These are phyloP conservation scores for Phoenix roebelenii DNA, from an alignment of 176 grass and related monocot species.

Conservation along the genomic window DNA sequence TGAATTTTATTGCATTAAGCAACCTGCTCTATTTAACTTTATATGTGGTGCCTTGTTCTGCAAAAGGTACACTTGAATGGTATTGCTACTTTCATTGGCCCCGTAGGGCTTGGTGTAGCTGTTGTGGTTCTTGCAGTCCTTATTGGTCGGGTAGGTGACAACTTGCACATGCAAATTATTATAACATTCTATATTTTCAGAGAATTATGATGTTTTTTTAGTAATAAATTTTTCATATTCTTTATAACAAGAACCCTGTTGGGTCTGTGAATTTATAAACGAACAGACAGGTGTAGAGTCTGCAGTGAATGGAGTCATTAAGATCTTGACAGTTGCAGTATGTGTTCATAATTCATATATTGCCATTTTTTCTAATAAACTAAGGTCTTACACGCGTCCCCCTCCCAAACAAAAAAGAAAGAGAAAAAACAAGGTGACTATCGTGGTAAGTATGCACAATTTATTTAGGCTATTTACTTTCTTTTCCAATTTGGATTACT, in stretches of 20 bases:
- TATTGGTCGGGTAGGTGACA: slow-evolving; percentile 48
- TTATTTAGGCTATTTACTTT: too few relatives aligned
- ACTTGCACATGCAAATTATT: background rate
- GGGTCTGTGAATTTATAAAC: too few relatives aligned
- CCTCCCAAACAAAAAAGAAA: too few relatives aligned
- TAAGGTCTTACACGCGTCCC: too few relatives aligned
- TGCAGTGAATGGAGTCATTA: too few relatives aligned
- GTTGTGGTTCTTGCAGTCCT: slow-evolving; percentile 57
- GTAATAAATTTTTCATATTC: slow-evolving; percentile 35
- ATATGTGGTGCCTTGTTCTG: slow-evolving; percentile 16
- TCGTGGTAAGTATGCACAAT: too few relatives aligned
- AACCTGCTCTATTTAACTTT: slow-evolving; percentile 9
- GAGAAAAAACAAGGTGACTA: too few relatives aligned
- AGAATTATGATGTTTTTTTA: too few relatives aligned
- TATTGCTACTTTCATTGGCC: slow-evolving; percentile 83
- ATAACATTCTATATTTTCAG: background rate
- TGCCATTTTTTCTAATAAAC: too few relatives aligned
- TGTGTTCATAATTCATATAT: background rate
- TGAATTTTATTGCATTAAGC: slow-evolving; percentile 4
- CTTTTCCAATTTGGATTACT: too few relatives aligned
- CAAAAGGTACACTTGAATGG: slow-evolving; percentile 80
- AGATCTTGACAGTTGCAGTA: too few relatives aligned
- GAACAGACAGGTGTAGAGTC: too few relatives aligned
- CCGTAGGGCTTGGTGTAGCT: slow-evolving; percentile 67
- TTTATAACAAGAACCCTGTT: slow-evolving; percentile 55